Percentiles rank a stretch among this genome's conserved stretches.
Conservation (phyloP, 2,329 filamentous ascomycete species). For the Ascochyta fabae region DNA sequence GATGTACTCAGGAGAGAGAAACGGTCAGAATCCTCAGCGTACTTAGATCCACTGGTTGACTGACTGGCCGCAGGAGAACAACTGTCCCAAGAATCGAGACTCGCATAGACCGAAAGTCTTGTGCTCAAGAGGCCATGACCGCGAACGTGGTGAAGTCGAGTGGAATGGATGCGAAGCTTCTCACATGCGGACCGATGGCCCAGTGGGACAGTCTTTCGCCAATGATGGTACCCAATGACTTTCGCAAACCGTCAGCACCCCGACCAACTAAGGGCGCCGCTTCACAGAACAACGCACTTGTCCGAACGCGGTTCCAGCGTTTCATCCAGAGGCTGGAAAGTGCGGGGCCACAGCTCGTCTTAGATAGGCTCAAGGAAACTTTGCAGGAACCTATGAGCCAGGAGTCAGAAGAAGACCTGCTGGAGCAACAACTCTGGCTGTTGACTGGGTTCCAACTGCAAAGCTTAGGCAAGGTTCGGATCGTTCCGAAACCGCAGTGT, state of each 20-base stretch:
- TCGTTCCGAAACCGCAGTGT: constrained; percentile 32
- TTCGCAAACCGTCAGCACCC: constrained; percentile 25
- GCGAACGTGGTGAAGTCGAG: constrained; percentile 9
- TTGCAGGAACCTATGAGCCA: constrained; percentile 49
- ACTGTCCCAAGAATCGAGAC: constrained; percentile 27
- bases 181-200: constrained; percentile 38
- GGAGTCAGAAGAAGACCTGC: constrained; percentile 55
- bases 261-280: constrained; percentile 23
- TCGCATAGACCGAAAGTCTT: constrained; percentile 27
- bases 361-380: constrained; percentile 62
- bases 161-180: constrained; percentile 19
- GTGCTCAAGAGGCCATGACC: constrained; percentile 7
- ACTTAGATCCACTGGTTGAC: background rate
- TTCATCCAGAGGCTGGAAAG: constrained; percentile 64
- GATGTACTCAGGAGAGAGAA: constrained; percentile 22
- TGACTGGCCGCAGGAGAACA: background rate
- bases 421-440: constrained; percentile 68
- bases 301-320: constrained; percentile 55
- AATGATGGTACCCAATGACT: constrained; percentile 23
- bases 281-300: constrained; percentile 29
- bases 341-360: constrained; percentile 59
- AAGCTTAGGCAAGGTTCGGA: constrained; percentile 32
- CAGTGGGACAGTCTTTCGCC: constrained; percentile 45
- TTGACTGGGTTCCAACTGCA: constrained; percentile 60
- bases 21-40: constrained; percentile 1